Conservation (phyloP, 2,329 filamentous ascomycete genomes). For the Alternaria ethzedia region DNA sequence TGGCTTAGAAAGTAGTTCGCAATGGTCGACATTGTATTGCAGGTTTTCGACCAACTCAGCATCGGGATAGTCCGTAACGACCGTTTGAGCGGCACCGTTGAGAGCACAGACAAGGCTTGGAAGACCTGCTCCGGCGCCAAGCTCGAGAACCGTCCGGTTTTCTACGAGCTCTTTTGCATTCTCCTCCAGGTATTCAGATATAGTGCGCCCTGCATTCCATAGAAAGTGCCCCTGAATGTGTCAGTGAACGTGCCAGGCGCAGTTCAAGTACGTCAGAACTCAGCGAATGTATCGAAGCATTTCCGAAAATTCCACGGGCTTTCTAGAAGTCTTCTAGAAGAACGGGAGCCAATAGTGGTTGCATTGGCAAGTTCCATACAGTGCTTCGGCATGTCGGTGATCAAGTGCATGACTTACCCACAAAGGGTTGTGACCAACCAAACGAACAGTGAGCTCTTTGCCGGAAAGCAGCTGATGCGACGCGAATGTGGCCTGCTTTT, state of each 20-base stretch:
- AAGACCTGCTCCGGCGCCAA: slow-evolving; percentile 86
- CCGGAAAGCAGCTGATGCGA: slow-evolving; percentile 74
- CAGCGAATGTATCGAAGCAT: neutral
- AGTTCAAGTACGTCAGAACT: neutral
- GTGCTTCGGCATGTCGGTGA: neutral
- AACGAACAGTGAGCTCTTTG: slow-evolving; percentile 69
- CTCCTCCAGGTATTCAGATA: slow-evolving; percentile 79
- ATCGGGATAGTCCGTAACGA: slow-evolving; percentile 91
- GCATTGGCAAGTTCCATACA: slow-evolving; percentile 1
- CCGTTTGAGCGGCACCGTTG: slow-evolving; percentile 69
- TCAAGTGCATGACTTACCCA: slow-evolving; percentile 64
- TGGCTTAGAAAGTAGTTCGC: slow-evolving; percentile 51
- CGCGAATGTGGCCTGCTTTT: slow-evolving; percentile 76
- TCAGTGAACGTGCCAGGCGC: slow-evolving; percentile 20
- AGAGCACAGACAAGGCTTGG: slow-evolving; percentile 79
- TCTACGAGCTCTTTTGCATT: slow-evolving; percentile 66
- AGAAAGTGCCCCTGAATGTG: slow-evolving; percentile 72
- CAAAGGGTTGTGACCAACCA: slow-evolving; percentile 86
- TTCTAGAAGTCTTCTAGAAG: slow-evolving; percentile 1
- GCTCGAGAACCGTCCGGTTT: slow-evolving; percentile 77
- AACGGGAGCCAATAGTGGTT: neutral
- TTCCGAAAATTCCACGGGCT: neutral
- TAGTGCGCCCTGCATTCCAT: slow-evolving; percentile 86
- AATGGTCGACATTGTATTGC: slow-evolving; percentile 72
- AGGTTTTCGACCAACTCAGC: slow-evolving; percentile 81